These are phyloP conservation scores for Daldinia decipiens DNA, from an alignment of 495 filamentous ascomycete species.

Conservation along the genomic window DNA sequence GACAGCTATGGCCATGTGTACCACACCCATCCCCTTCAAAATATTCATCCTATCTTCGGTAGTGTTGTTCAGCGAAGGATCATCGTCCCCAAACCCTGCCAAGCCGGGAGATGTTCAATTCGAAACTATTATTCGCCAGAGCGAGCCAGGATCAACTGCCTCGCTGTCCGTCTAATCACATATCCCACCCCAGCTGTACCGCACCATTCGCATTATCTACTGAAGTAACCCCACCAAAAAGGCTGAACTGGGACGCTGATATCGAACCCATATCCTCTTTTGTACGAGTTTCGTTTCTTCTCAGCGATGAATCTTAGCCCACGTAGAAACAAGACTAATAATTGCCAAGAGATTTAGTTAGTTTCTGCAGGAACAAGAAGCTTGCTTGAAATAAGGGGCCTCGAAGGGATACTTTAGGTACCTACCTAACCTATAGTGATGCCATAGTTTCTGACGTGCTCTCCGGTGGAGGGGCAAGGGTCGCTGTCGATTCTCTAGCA, in stretches of 20 bases:
- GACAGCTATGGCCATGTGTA: slow-evolving; percentile 21
- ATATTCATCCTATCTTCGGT: slow-evolving; percentile 11
- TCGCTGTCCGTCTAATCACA: slow-evolving; percentile 17
- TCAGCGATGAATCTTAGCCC: background rate
- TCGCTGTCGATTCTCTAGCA: background rate
- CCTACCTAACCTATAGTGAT: no score
- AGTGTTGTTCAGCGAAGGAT: slow-evolving; percentile 25
- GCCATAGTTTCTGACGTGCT: background rate
- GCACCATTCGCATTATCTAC: slow-evolving; percentile 17
- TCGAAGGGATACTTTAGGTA: no score
- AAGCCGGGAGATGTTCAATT: slow-evolving; percentile 46
- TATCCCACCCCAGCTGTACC: slow-evolving; percentile 16
- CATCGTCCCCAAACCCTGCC: slow-evolving; percentile 35
- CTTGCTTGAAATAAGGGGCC: background rate
- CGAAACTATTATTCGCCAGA: slow-evolving; percentile 39
- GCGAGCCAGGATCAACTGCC: slow-evolving; percentile 20
- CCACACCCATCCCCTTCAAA: slow-evolving; percentile 16
- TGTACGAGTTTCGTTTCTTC: background rate
- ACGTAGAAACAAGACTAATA: background rate
- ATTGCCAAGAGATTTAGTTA: slow-evolving; percentile 13
- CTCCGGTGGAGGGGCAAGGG: background rate
- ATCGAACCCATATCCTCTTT: background rate
- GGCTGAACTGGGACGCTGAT: background rate
- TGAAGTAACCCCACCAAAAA: background rate
- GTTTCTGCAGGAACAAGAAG: slow-evolving; percentile 34